These are phyloP conservation scores for Colletotrichum gloeosporioides DNA, from an alignment of 2,329 filamentous ascomycete species.

Conservation along the genomic window DNA sequence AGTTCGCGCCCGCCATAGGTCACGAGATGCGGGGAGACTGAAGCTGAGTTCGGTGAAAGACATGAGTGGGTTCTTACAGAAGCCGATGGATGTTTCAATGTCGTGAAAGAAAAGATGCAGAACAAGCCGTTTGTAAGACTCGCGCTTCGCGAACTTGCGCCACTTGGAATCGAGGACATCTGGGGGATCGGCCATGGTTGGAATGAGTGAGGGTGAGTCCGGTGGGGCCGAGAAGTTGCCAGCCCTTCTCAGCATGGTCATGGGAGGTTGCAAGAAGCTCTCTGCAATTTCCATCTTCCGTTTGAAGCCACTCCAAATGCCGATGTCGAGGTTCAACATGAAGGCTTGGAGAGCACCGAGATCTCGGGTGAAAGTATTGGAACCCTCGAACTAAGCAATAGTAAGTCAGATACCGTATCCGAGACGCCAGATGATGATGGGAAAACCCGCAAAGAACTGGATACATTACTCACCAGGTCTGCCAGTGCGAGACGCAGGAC, in stretches of 20 bases:
- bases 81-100: slow-evolving; percentile 31
- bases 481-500: slow-evolving; percentile 36
- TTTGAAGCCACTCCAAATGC: slow-evolving; percentile 40
- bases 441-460: not conserved
- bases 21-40: slow-evolving; percentile 25
- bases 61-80: slow-evolving; percentile 32
- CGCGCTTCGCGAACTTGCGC: slow-evolving; percentile 31
- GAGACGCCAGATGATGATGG: not conserved
- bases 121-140: slow-evolving; percentile 35
- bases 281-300: slow-evolving; percentile 46
- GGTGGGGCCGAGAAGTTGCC: slow-evolving; percentile 30
- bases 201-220: not conserved
- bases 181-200: slow-evolving; percentile 5
- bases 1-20: slow-evolving; percentile 29
- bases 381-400: slow-evolving; percentile 33
- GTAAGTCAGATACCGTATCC: not conserved
- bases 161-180: slow-evolving; percentile 22
- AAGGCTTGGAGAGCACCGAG: slow-evolving; percentile 37
- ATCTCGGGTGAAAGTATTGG: slow-evolving; percentile 36
- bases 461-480: slow-evolving; percentile 14
- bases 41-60: slow-evolving; percentile 36
- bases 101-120: slow-evolving; percentile 34
- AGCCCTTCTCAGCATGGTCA: slow-evolving; percentile 41
- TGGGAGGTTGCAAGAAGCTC: slow-evolving; percentile 36
- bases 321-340: slow-evolving; percentile 36